Evolutionary conservation across 192 early-diverging fungal genomes (phyloP).

Genomic region (Dissophora globulifera): DNA sequence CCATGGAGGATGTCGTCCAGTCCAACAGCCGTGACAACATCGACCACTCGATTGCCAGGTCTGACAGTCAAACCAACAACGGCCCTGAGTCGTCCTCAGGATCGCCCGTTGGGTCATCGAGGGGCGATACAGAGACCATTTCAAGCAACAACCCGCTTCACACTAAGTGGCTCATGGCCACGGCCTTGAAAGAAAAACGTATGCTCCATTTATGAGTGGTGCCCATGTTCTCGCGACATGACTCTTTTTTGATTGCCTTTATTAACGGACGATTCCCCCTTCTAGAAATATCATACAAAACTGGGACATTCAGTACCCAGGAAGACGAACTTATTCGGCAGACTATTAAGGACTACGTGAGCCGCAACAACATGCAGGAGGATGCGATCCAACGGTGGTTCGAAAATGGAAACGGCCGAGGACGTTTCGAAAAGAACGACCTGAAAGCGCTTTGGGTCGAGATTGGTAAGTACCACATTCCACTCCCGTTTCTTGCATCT

Average conservation of each 20-base stretch:
- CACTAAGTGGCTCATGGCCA: slow-evolving; percentile 53
- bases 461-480: slow-evolving; percentile 35
- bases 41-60: neutral
- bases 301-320: slow-evolving; percentile 46
- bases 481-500: too few species aligned
- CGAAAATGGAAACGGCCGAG: slow-evolving; percentile 45
- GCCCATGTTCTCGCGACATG: too few species aligned
- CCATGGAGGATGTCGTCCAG: neutral
- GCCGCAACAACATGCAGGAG: slow-evolving; percentile 42
- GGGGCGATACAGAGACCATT: slow-evolving; percentile 9
- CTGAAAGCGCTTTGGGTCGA: slow-evolving; percentile 49
- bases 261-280: neutral
- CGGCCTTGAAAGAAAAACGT: slow-evolving; percentile 49
- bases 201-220: neutral
- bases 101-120: neutral
- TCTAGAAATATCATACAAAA: slow-evolving; percentile 39
- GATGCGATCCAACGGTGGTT: slow-evolving; percentile 51
- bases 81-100: neutral
- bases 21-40: neutral
- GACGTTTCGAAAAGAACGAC: slow-evolving; percentile 51
- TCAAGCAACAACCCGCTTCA: slow-evolving; percentile 46
- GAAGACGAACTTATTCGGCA: slow-evolving; percentile 45
- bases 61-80: slow-evolving; percentile 4
- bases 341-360: slow-evolving; percentile 41
- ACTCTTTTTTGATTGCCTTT: too few species aligned